Evolutionary conservation across 1,284 basidiomycete species (phyloP).

Genomic region (Ustilago vetiveriae): DNA sequence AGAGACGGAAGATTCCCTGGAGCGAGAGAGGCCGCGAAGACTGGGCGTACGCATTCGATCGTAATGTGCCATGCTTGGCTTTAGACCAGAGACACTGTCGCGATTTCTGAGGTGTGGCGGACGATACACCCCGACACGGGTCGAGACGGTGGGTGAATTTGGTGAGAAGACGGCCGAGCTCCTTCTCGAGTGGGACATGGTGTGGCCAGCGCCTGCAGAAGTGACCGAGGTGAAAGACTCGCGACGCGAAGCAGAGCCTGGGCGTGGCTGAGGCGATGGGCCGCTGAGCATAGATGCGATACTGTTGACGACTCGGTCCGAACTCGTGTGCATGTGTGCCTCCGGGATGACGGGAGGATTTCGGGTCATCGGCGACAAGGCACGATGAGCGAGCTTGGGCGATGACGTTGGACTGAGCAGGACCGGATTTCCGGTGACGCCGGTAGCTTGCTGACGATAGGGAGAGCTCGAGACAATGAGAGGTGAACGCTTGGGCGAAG

Average conservation of each 20-base stretch:
- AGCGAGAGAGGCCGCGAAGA: conserved; percentile 50
- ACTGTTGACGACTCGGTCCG: conserved; percentile 37
- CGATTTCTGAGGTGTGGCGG: conserved; percentile 55
- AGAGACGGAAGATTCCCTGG: conserved; percentile 50
- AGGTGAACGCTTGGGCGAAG: conserved; percentile 42
- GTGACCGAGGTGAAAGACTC: conserved; percentile 42
- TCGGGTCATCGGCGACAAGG: conserved; percentile 32
- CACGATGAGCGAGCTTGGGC: conserved; percentile 41
- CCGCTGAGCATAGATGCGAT: conserved; percentile 39
- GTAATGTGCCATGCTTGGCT: conserved; percentile 55
- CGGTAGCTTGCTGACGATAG: conserved; percentile 11
- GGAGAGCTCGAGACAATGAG: conserved; percentile 16
- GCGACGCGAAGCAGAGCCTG: conserved; percentile 32
- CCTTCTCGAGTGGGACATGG: conserved; percentile 43
- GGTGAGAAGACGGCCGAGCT: conserved; percentile 43
- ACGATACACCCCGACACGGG: conserved; percentile 49
- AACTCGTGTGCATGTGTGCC: conserved; percentile 10
- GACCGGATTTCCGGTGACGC: conserved; percentile 9
- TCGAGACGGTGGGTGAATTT: conserved; percentile 26
- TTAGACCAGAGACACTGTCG: conserved; percentile 42
- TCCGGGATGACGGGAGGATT: conserved; percentile 31
- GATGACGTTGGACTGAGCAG: conserved; percentile 29
- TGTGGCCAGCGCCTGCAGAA: conserved; percentile 30
- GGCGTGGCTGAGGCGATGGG: conserved; percentile 12
- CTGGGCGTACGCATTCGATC: conserved; percentile 57